Conservation (phyloP, 768 basidiomycete species). For the Naganishia vaughanmartiniae region DNA sequence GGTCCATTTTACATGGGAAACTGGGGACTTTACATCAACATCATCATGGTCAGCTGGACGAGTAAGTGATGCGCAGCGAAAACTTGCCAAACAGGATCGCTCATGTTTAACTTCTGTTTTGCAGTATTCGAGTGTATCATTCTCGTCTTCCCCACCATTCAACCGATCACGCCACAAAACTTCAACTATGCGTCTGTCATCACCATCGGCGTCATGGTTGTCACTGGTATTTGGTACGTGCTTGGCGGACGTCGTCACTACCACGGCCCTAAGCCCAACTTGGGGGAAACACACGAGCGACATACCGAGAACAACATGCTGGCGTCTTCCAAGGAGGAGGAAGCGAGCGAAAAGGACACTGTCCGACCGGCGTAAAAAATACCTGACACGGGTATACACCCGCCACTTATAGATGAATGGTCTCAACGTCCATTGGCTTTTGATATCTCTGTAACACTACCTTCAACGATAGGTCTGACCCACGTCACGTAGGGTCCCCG, state of each 20-base stretch:
- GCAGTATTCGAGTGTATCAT: slow-evolving; percentile 46
- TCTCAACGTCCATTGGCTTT: slow-evolving; percentile 6
- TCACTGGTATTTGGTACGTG: slow-evolving; percentile 37
- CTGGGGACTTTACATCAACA: slow-evolving; percentile 39
- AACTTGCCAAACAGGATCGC: neutral
- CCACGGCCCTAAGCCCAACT: slow-evolving; percentile 35
- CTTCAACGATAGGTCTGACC: slow-evolving; percentile 20
- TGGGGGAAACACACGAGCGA: slow-evolving; percentile 29
- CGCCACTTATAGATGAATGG: slow-evolving; percentile 4
- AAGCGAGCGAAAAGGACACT: slow-evolving; percentile 11
- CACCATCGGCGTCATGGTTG: slow-evolving; percentile 35
- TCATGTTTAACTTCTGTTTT: neutral
- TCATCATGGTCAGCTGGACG: slow-evolving; percentile 39
- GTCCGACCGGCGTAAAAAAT: neutral
- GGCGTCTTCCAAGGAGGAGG: slow-evolving; percentile 9
- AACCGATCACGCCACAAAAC: slow-evolving; percentile 61
- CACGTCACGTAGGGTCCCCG: neutral
- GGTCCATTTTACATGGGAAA: slow-evolving; percentile 81
- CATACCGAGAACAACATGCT: slow-evolving; percentile 29
- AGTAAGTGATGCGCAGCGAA: slow-evolving; percentile 8
- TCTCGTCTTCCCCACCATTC: slow-evolving; percentile 60
- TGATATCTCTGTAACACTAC: slow-evolving; percentile 10
- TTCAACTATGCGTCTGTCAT: slow-evolving; percentile 41
- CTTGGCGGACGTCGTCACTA: slow-evolving; percentile 34
- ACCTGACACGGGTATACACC: neutral